Base-by-base conservation (phyloP, 768 basidiomycete genomes). In the Lactarius hatsudake region DNA sequence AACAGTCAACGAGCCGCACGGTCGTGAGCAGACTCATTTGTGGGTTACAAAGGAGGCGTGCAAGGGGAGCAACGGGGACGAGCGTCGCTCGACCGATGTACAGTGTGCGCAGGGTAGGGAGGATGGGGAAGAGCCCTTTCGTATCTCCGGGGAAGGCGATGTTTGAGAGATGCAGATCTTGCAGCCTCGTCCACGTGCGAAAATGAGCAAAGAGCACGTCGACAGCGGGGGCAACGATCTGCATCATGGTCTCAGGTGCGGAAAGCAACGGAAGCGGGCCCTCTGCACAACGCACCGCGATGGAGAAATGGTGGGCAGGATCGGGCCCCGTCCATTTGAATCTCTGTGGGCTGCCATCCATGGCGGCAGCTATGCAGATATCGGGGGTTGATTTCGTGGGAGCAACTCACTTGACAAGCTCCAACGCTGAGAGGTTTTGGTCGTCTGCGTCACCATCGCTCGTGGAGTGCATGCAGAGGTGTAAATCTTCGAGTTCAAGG, bases 241-340 rank as follows among this genome's bases (percentile, higher is more conserved):
- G 65, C 45, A 61, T 26, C 26, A 30, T 12, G 54, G 15, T 20
- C 32, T 45, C 15, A 57, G 30, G 59, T 40, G 42, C 20, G 26
- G 54, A 54, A 57, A 32, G 45, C 45, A 56, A 34, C n/a, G 5
- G 1, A 38, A 30, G 10, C 38, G 57, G 64, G 9, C 1, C 43
- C 17, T 51, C 59, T 48, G 20, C 8, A n/a, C 57, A 34, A 79
- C 83, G 70, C 71, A 87, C 87, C 36, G 86, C 84, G n/a, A 78
- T 84, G 1, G 86, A 86, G 71, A 86, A 84, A 69, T 87, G 83
- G 65, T 87, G 85, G 15, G 81, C 82, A 30, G 86, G 85, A 71
- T 86, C 85, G 5, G 84, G 85, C 3, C 85, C 83, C n/a, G 77
- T 82, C 87, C 87, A 87, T 26, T 75, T 75, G 70, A 87, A 86